A percentile compares a stretch with the other conserved stretches of the same genome.
Conservation (phyloP, 306 rosid species). For the Sesbania bispinosa region DNA sequence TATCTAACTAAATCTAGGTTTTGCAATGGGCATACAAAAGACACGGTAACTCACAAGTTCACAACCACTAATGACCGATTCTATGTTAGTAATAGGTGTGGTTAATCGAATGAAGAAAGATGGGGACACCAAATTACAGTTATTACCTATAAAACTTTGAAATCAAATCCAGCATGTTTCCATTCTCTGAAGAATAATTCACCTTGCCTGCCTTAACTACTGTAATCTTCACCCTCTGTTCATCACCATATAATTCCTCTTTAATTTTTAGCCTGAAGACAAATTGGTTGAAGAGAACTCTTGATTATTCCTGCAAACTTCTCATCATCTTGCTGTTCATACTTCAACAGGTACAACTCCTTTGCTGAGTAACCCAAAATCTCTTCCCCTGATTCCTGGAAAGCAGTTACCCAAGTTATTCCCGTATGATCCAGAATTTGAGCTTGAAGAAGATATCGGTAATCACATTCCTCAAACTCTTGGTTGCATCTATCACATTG, state of each 20-base stretch:
- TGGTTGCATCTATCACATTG: slow-evolving; percentile 81
- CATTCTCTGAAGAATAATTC: slow-evolving; percentile 52
- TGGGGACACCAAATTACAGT: not conserved
- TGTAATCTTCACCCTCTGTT: slow-evolving; percentile 70
- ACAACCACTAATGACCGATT: not conserved
- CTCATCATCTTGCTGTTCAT: slow-evolving; percentile 58
- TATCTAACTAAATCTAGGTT: slow-evolving; percentile 5
- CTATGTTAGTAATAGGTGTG: not conserved
- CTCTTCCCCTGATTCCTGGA: slow-evolving; percentile 83
- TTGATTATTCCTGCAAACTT: slow-evolving; percentile 55
- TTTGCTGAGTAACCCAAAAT: slow-evolving; percentile 68
- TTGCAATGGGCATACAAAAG: not conserved
- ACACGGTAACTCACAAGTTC: not conserved
- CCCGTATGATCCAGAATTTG: slow-evolving; percentile 81
- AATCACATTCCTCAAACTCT: slow-evolving; percentile 75
- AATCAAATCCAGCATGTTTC: slow-evolving; percentile 49
- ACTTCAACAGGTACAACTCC: slow-evolving; percentile 61
- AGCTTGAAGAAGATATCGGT: slow-evolving; percentile 79
- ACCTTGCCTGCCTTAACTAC: slow-evolving; percentile 68
- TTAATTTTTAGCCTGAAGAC: slow-evolving; percentile 65
- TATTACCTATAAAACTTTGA: slow-evolving; percentile 34
- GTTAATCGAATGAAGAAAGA: not conserved
- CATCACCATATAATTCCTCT: slow-evolving; percentile 69
- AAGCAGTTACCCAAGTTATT: slow-evolving; percentile 79
- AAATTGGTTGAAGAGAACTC: slow-evolving; percentile 51